Percentiles rank a stretch among this genome's conserved stretches.
Evolutionary conservation across 2,329 filamentous ascomycete genomes (phyloP).

Genomic region (Ophiostoma fasciatum): DNA sequence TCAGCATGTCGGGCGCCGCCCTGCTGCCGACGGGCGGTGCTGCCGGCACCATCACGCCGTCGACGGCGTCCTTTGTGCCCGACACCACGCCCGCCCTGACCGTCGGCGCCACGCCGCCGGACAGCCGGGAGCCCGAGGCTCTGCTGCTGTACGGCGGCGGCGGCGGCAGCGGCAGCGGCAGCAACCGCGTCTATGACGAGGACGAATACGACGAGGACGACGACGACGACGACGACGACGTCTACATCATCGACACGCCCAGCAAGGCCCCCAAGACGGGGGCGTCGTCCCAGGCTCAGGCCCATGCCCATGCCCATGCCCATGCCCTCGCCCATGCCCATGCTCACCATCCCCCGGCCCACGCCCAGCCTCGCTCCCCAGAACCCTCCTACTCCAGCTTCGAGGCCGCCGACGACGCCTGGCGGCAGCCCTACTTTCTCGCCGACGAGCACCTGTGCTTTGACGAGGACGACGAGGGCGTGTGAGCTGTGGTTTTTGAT

Average conservation of each 20-base stretch:
- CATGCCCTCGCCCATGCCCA: slow-evolving; percentile 86
- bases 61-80: slow-evolving; percentile 1
- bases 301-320: slow-evolving; percentile 97
- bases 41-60: background rate
- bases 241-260: slow-evolving; percentile 22
- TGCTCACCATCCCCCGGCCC: no score
- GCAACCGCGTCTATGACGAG: slow-evolving; percentile 13
- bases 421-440: background rate
- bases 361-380: no score
- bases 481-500: background rate
- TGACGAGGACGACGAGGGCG: background rate
- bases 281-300: slow-evolving; percentile 75
- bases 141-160: no score
- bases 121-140: slow-evolving; percentile 3
- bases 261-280: slow-evolving; percentile 18
- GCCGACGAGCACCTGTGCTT: background rate
- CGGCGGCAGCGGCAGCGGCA: slow-evolving; percentile 13
- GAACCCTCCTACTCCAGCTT: no score
- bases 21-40: background rate
- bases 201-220: slow-evolving; percentile 10
- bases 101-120: slow-evolving; percentile 7
- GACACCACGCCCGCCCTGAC: slow-evolving; percentile 8
- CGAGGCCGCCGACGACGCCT: background rate
- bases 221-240: slow-evolving; percentile 16
- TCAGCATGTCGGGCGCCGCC: background rate